Evolutionary conservation across 805 yeast species (phyloP).

Genomic region (Pichia kluyveri): DNA sequence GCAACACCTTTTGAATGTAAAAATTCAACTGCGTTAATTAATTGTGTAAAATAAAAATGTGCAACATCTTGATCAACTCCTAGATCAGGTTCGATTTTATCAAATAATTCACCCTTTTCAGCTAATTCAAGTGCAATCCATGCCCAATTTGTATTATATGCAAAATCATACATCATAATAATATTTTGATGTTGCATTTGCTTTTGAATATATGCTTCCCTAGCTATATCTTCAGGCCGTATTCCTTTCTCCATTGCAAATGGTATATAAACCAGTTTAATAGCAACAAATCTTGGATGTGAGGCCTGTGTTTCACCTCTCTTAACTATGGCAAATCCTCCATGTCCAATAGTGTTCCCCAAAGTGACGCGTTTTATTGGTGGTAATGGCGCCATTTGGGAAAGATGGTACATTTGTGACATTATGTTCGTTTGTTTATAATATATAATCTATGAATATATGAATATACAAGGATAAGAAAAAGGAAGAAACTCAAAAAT

Average conservation of each 20-base stretch:
- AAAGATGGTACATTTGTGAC: constrained; percentile 28
- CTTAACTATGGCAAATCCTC: constrained; percentile 59
- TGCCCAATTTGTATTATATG: constrained; percentile 45
- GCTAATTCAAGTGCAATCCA: constrained; percentile 66
- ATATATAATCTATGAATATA: too few species aligned
- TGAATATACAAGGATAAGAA: too few species aligned
- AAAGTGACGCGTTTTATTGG: constrained; percentile 34
- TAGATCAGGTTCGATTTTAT: constrained; percentile 67
- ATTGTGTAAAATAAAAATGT: constrained; percentile 59
- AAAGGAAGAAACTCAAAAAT: too few species aligned
- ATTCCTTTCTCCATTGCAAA: constrained; percentile 26
- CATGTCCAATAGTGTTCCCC: constrained; percentile 55
- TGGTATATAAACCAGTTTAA: constrained; percentile 43
- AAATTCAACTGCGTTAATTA: constrained; percentile 50
- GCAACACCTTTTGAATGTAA: constrained; percentile 59
- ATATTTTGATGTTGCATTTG: constrained; percentile 53
- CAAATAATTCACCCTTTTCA: constrained; percentile 68
- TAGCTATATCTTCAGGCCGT: constrained; percentile 29
- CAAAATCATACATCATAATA: constrained; percentile 44
- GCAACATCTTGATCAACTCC: constrained; percentile 62
- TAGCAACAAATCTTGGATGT: constrained; percentile 33
- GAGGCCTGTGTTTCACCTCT: constrained; percentile 27
- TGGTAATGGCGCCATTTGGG: constrained; percentile 42
- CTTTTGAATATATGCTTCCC: constrained; percentile 53
- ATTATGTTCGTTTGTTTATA: neutral